Base-by-base conservation (phyloP, 805 yeast genomes). In the Candida dendrica region DNA sequence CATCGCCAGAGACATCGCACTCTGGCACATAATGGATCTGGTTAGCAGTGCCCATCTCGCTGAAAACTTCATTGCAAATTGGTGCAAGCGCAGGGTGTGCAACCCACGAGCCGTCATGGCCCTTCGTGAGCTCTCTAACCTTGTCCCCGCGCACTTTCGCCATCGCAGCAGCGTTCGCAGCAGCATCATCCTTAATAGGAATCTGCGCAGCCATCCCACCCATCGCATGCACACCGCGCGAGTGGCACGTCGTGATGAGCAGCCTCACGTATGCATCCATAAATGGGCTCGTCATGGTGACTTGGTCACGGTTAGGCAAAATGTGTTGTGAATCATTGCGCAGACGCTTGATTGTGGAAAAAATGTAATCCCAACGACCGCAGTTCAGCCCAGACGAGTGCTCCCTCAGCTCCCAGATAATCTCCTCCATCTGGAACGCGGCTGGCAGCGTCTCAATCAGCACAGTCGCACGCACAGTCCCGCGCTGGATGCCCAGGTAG, bases 171-270 rank as follows among this genome's bases (percentile, higher is more conserved):
- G 69, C 67, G 64, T 84, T 84, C 44, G 79, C 77, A 39, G 64
- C 75, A 29, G 71, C 71, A 53, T 84, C 89, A 47, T 77, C 72
- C 63, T 84, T 84, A 65, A 84, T 84, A 47, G 93, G 93, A 53
- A 84, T 83, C 50, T 83, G 85, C 6, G 91, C 91, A 50, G 93
- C 91, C 95, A 84, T 84, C 51, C 95, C 95, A 53, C 95, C 95
- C 79, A 84, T 81, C 18, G 93, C 91, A 56, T 84, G 90, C 37
- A 84, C 91, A 48, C 82, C 84, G 65, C 91, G 74, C 55, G 75
- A 69, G 62, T 84, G 95, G 61, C 89, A 81, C 34, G 78, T 75
- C 59, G 81, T 72, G 51, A 84, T 86, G 59, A 84, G 68, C 56
- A 81, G 74, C 55, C 77, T 77, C 46, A 84, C 93, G 57, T 84